These are phyloP conservation scores for Samsoniella hepiali DNA, from an alignment of 2,329 filamentous ascomycete species.

Conservation along the genomic window DNA sequence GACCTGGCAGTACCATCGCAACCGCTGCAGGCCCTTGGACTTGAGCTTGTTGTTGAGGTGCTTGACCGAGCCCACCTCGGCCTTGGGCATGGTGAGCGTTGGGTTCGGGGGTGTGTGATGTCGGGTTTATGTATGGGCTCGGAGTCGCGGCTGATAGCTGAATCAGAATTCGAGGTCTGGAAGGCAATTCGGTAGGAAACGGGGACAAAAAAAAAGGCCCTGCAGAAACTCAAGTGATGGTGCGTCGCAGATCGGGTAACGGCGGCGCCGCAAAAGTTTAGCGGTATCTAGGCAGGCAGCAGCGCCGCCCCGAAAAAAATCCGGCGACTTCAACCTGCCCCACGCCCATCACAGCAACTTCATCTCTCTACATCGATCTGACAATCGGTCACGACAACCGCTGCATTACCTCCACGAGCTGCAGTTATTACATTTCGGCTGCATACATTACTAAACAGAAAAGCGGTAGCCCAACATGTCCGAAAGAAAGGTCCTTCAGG, in stretches of 20 bases:
- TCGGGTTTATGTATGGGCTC: not conserved
- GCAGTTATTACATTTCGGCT: not conserved
- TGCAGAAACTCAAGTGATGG: not conserved
- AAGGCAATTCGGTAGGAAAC: not conserved
- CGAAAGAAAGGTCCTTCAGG: slow-evolving; percentile 73
- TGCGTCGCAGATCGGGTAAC: not conserved
- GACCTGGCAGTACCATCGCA: slow-evolving; percentile 88
- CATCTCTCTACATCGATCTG: not conserved
- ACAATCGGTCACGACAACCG: not conserved
- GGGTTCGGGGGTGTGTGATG: not conserved
- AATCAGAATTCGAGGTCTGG: not conserved
- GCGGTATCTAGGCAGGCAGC: not conserved
- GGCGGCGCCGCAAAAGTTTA: not conserved
- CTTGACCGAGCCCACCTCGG: slow-evolving; percentile 90
- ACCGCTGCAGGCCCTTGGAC: slow-evolving; percentile 69
- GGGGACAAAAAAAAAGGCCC: not conserved
- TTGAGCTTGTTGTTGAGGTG: slow-evolving; percentile 89
- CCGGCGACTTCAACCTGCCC: not conserved
- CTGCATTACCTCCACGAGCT: not conserved
- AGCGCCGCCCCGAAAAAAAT: slow-evolving; percentile 4
- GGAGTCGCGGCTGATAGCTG: not conserved
- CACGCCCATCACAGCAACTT: slow-evolving; percentile 11
- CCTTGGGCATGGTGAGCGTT: slow-evolving; percentile 71
- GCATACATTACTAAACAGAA: not conserved
- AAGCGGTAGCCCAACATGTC: slow-evolving; percentile 57